Percentiles rank a stretch among this genome's conserved stretches.
Evolutionary conservation across 139 green algal species (phyloP).

Genomic region (Chlorella vulgaris): DNA sequence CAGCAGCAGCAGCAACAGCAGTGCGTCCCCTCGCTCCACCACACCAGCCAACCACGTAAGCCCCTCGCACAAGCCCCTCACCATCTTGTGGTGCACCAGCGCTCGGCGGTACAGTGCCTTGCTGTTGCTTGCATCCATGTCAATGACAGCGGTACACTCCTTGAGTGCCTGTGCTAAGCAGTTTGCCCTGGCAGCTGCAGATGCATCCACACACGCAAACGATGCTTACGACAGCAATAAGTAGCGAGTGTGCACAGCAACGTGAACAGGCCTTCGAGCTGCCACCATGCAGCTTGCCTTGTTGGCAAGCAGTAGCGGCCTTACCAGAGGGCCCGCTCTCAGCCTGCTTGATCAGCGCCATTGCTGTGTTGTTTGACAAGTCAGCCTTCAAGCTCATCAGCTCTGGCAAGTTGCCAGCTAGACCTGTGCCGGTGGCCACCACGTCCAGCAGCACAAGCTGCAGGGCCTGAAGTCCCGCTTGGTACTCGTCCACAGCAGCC

Average conservation of each 20-base stretch:
- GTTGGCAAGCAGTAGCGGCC: neutral
- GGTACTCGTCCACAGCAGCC: neutral
- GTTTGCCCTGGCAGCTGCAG: neutral
- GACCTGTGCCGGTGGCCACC: no score
- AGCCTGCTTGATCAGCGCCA: neutral
- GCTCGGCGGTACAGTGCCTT: slow-evolving; percentile 24
- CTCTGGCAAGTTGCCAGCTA: neutral
- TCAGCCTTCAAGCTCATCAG: neutral
- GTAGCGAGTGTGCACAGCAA: neutral
- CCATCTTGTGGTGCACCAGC: neutral
- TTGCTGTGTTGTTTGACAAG: neutral
- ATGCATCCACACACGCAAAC: no score
- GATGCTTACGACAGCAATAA: neutral
- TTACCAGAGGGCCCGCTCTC: neutral
- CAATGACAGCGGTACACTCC: neutral
- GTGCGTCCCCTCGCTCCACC: no score
- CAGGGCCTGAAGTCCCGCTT: neutral
- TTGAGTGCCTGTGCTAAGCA: neutral
- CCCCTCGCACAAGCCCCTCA: neutral
- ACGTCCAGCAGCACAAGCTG: no score
- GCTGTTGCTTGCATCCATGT: neutral
- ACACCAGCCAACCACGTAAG: neutral
- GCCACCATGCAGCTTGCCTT: neutral
- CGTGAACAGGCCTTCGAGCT: neutral
- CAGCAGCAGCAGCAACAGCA: no score